Percentiles rank a stretch among this genome's conserved stretches.
phyloP scores from a whole-genome alignment of 495 filamentous ascomycete species.

The Penicillium waksmanii region DNA sequence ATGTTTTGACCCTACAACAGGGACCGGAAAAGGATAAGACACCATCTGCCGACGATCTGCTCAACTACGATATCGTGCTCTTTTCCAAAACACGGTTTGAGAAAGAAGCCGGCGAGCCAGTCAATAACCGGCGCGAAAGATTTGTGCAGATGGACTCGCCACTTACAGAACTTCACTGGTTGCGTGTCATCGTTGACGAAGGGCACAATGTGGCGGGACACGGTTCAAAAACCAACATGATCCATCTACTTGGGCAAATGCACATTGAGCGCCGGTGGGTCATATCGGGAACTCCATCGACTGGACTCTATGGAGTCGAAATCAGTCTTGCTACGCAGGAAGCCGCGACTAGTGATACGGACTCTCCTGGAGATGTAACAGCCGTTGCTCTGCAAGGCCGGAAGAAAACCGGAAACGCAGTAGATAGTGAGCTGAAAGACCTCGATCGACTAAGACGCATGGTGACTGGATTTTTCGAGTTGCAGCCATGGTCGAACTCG shows the following conservation, averaged over 20 bases:
- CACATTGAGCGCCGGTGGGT: constrained; percentile 81
- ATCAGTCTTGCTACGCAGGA: constrained; percentile 59
- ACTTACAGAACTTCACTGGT: constrained; percentile 74
- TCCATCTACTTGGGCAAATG: constrained; percentile 67
- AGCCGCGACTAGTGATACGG: constrained; percentile 42
- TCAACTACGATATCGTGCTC: constrained; percentile 76
- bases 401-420: constrained; percentile 41
- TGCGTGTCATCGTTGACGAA: constrained; percentile 89
- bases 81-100: constrained; percentile 78
- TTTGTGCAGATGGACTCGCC: constrained; percentile 53
- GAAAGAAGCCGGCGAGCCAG: constrained; percentile 50
- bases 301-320: constrained; percentile 76
- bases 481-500: constrained; percentile 74
- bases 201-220: constrained; percentile 76
- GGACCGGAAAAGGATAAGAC: constrained; percentile 54
- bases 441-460: constrained; percentile 75
- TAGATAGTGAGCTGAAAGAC: constrained; percentile 66
- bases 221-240: constrained; percentile 64
- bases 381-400: constrained; percentile 36
- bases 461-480: constrained; percentile 68
- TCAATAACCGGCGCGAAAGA: constrained; percentile 37
- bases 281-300: constrained; percentile 87
- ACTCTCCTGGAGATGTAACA: constrained; percentile 33
- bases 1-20: constrained; percentile 60
- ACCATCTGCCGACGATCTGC: constrained; percentile 61